Evolutionary conservation across 2,329 filamentous ascomycete species (phyloP).

Genomic region (Nemania sp.): DNA sequence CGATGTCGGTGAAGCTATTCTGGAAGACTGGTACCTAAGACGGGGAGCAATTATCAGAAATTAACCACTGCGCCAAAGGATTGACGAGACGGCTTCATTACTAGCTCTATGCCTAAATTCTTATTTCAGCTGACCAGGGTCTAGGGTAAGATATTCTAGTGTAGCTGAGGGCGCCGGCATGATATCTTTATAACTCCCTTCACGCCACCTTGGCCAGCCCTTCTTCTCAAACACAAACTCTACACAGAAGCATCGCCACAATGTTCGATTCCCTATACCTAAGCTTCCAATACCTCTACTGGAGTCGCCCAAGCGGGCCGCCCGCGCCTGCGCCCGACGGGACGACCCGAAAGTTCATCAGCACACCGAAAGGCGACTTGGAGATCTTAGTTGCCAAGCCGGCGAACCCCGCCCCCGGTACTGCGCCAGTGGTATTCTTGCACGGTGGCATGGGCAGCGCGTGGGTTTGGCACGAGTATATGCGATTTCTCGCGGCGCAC

Average conservation of each 20-base stretch:
- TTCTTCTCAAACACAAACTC: too few relatives aligned
- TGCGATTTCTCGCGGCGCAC: conserved; percentile 49
- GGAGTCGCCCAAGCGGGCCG: conserved; percentile 33
- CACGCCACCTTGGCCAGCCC: too few relatives aligned
- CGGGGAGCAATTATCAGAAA: too few relatives aligned
- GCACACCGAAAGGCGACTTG: conserved; percentile 49
- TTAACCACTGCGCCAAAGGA: too few relatives aligned
- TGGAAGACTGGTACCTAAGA: too few relatives aligned
- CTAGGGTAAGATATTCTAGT: too few relatives aligned
- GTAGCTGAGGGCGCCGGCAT: too few relatives aligned
- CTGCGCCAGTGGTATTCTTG: conserved; percentile 51
- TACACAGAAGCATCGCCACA: neutral
- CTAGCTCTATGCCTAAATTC: too few relatives aligned
- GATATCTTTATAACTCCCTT: too few relatives aligned
- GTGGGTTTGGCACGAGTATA: conserved; percentile 56
- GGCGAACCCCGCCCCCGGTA: conserved; percentile 22
- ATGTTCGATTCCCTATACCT: conserved; percentile 36
- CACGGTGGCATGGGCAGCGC: conserved; percentile 60
- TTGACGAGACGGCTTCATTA: too few relatives aligned
- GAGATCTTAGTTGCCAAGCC: conserved; percentile 52
- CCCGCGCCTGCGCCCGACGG: conserved; percentile 42
- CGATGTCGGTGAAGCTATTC: too few relatives aligned
- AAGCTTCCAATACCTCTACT: conserved; percentile 40
- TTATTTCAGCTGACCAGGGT: too few relatives aligned
- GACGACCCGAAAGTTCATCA: conserved; percentile 49